These are phyloP conservation scores for Xylariales sp. DNA, from an alignment of 2,329 filamentous ascomycete species.

Conservation along the genomic window DNA sequence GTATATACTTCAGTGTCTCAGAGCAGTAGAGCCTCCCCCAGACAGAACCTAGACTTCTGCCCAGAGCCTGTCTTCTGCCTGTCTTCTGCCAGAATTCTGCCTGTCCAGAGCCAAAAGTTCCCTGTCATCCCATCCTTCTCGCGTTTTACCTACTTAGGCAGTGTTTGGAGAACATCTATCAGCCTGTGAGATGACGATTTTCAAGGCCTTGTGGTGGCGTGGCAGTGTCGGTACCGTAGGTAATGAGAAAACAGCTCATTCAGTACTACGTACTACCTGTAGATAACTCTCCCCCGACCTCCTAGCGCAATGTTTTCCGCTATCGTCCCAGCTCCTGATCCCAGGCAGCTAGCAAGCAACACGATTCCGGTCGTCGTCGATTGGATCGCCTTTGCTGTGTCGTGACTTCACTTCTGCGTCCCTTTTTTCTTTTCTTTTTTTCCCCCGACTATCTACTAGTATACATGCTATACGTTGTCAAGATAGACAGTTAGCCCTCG, in stretches of 20 bases:
- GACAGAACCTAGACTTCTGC: no score
- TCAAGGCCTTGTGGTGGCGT: background rate
- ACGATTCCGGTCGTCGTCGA: background rate
- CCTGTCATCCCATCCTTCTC: background rate
- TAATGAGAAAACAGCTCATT: no score
- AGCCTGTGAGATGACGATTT: slow-evolving; percentile 1
- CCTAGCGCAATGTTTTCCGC: background rate
- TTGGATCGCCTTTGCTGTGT: background rate
- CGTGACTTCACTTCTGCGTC: background rate
- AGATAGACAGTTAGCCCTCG: no score
- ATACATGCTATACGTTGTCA: no score
- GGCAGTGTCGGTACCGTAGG: no score
- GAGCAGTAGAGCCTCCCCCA: no score
- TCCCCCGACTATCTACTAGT: no score
- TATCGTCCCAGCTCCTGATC: background rate
- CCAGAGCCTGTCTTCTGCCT: no score
- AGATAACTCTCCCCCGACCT: background rate
- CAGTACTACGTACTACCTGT: background rate
- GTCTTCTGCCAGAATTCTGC: no score
- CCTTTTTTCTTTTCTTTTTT: background rate
- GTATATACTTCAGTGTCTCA: no score
- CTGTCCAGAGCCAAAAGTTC: background rate
- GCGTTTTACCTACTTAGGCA: no score
- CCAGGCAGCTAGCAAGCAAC: background rate
- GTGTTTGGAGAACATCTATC: background rate